Percentiles rank a stretch among this genome's conserved stretches.
Evolutionary conservation across 495 filamentous ascomycete species (phyloP).

Genomic region (Xeromyces bisporus): DNA sequence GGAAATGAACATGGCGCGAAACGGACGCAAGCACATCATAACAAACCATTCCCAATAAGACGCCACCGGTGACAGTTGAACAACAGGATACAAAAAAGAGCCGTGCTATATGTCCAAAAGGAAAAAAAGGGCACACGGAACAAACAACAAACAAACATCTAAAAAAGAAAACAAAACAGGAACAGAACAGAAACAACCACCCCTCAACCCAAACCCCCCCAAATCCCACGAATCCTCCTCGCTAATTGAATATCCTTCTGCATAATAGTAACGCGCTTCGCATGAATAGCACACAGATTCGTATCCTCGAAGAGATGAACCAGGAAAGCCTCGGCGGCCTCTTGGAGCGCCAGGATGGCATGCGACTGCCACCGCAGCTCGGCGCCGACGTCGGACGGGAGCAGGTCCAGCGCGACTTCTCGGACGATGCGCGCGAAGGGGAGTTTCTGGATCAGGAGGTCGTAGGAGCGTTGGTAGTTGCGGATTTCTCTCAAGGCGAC

Average conservation of each 20-base stretch:
- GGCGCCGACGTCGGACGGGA: slow-evolving; percentile 30
- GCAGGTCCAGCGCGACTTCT: slow-evolving; percentile 54
- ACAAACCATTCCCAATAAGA: too few relatives aligned
- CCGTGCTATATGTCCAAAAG: neutral
- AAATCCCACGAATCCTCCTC: slow-evolving; percentile 58
- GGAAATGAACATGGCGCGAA: too few relatives aligned
- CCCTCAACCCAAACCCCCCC: slow-evolving; percentile 42
- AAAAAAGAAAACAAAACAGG: slow-evolving; percentile 2
- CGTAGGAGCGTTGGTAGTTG: slow-evolving; percentile 63
- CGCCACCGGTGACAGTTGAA: too few relatives aligned
- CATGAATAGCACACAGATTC: slow-evolving; percentile 89
- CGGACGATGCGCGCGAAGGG: slow-evolving; percentile 82
- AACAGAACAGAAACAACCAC: slow-evolving; percentile 3
- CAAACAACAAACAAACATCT: too few relatives aligned
- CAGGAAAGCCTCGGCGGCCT: slow-evolving; percentile 82
- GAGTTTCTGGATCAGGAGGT: slow-evolving; percentile 63
- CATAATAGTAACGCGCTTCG: slow-evolving; percentile 94
- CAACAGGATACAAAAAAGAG: neutral
- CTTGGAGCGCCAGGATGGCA: slow-evolving; percentile 77
- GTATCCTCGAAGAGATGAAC: slow-evolving; percentile 92
- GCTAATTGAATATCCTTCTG: slow-evolving; percentile 91
- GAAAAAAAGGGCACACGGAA: too few relatives aligned
- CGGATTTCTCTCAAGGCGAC: slow-evolving; percentile 75
- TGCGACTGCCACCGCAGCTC: slow-evolving; percentile 84
- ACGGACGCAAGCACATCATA: too few relatives aligned